phyloP scores from a whole-genome alignment of 306 rosid genomes.

The Prunus kanzakura region DNA sequence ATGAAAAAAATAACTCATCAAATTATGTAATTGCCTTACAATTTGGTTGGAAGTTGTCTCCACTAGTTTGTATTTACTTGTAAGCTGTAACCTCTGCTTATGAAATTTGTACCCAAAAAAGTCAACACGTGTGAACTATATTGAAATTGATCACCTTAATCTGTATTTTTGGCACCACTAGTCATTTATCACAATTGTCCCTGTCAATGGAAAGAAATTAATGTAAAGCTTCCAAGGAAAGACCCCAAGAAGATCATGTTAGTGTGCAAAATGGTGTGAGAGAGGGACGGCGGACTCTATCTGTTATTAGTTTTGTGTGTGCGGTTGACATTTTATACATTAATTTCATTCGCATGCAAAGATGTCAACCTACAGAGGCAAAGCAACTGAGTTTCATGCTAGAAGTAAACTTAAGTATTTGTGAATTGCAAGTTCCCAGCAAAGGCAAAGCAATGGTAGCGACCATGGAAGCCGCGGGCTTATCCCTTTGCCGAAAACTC shows the following conservation, averaged over 20 bases:
- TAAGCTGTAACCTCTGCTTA: not conserved
- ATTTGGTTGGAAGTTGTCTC: not conserved
- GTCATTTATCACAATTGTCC: too few relatives aligned
- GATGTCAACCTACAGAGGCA: not conserved
- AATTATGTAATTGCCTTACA: not conserved
- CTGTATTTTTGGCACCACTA: too few relatives aligned
- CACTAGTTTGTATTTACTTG: not conserved
- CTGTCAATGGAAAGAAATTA: not conserved
- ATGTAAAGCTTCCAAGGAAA: not conserved
- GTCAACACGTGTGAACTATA: not conserved
- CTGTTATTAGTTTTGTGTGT: not conserved
- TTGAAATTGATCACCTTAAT: not conserved
- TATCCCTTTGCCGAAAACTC: too few relatives aligned
- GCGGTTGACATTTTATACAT: not conserved
- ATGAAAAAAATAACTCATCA: not conserved
- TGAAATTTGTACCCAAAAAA: not conserved
- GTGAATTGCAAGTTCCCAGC: not conserved
- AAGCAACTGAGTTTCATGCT: not conserved
- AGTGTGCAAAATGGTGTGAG: not conserved
- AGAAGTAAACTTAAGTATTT: not conserved
- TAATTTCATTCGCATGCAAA: not conserved
- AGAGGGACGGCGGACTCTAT: too few relatives aligned
- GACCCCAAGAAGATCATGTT: not conserved
- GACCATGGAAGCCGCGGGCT: too few relatives aligned
- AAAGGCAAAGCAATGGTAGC: too few relatives aligned